Base-by-base conservation (phyloP, 2,329 filamentous ascomycete genomes). In the Dactylellina parvicollis region DNA sequence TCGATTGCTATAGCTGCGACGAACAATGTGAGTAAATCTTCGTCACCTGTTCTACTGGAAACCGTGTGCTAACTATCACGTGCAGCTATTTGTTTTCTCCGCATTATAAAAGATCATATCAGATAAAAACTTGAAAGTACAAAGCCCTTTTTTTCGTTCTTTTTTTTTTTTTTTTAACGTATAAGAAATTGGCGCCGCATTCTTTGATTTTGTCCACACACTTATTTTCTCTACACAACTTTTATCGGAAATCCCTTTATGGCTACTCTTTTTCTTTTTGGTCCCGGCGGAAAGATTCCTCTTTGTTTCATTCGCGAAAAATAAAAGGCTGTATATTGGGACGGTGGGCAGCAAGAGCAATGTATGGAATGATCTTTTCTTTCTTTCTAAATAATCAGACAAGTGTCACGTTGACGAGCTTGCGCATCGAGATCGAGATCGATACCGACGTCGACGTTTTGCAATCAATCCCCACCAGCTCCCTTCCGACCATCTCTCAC, bases 1-100 rank as follows among this genome's bases (percentile, higher is more conserved):
- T 98, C 94, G 84, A 99, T 99, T 83, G 95, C 95, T 67, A 99
- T 99, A 84, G 95, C 95, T 78, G 95, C 95, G 74, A 99, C 95
- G 76, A 99, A 99, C 86, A 99, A 99, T 83, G 95, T 98, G 84
- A 90, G 94, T 85, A n/a, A n/a, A n/a, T n/a, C n/a, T 42, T 44
- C 56, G 22, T 65, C 36, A 16, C 4, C 0, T 20, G 2, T 55
- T 14, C 26, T 18, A 30, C 9, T 36, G 14, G 10, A 10, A 57
- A 30, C 5, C 36, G 38, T 34, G 50, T 38, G 30, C 56, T 66
- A 66, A 59, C 16, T 49, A 20, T 46, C 32, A 9, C 24, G 34
- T 67, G 69, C 75, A 92, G 89, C 84, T 92, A 78, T 92, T 92
- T 82, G 89, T 92, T 77, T 92, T 92, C 82, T 92, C 89, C 76